Base-by-base conservation (phyloP, 2,329 filamentous ascomycete species). In the Pseudopithomyces chartarum region DNA sequence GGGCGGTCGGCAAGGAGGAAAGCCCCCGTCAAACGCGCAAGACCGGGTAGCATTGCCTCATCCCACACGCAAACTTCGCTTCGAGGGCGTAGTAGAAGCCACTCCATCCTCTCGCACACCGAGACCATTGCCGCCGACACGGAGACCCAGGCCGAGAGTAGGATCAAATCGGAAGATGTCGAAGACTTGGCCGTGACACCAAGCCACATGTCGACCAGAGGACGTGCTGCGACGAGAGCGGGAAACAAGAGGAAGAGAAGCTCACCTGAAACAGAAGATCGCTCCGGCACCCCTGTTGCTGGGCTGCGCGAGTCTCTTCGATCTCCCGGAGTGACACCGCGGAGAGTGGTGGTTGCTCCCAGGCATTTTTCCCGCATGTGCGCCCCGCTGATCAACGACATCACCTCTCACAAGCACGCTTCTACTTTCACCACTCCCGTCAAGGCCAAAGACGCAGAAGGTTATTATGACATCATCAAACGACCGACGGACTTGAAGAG, bases 381-480 rank as follows among this genome's bases (percentile, higher is more conserved):
- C 11, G 68, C 75, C 13, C 76, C 81, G 1, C 76, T 84, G 49
- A 80, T 84, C 75, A 79, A 82, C 59, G 80, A 82, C 55, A 81
- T 84, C 52, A 68, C 69, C 4, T 78, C 78, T 13, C 81, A 84
- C 69, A 83, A 82, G 63, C 78, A 83, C 57, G 82, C 80, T 11
- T 78, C 78, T 0, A 77, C 80, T n/a, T 84, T 84, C 65, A 76
- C 76, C 11, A 74, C 75, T 1, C 79, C 81, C 1, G 80, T 84
- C 12, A 78, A 78, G 29, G 78, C 81, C 19, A 81, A 78, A 53
- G 78, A 82, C 52, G 81, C 80, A 10, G 78, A 79, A 53, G 81
- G 81, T 15, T 84, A 84, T 64, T 76, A 76, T 57, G 79, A 81
- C 46, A 82, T 84, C 54, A 80, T 84, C 65, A 78, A 79, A 58